Evolutionary conservation across 2,329 filamentous ascomycete genomes (phyloP), one percentile per base, ranked within the genome.

Genomic region (Claviceps humidiphila): DNA sequence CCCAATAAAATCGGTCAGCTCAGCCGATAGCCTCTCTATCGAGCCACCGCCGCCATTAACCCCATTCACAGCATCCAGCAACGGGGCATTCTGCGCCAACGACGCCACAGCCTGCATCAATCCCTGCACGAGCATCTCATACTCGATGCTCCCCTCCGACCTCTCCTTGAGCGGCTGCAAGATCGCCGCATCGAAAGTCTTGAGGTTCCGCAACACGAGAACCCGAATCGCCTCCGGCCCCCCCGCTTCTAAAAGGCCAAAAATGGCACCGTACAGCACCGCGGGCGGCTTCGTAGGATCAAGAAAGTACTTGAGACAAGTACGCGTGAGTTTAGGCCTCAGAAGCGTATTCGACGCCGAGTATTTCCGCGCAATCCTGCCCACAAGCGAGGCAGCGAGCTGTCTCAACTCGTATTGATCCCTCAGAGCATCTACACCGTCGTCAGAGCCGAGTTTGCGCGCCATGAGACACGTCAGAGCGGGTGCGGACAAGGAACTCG

Each of bases 301-400:
- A 34, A 98, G 78, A 67, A 96, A 91, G 61, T 86, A 83, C 70
- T 95, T 95, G 38, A 97, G 78, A 62, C 89, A 96, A 0, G 90
- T 93, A n/a, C 93, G 80, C 4, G 89, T 90, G 34, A 98, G 83
- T 57, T 94, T 87, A 2, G 90, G 84, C 53, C 89, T 88, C 26
- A 97, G 79, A 14, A 89, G 84, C 44, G 86, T 82, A 53, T 90
- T 95, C 4, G 83, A 85, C 26, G 82, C 77, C 5, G 85, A 82
- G 70, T 94, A 96, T 62, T 90, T 91, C 56, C 77, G 78, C 4
- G 87, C 84, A 41, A 98, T 87, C 39, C 81, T 79, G 37, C 82
- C 84, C 16, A 97, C 78, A 5, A 98, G 76, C 1, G 86, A 87
- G 0, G 89, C 89, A 0, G 93, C 84, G 11, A 93, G 77, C 64